phyloP scores from a whole-genome alignment of 768 basidiomycete species.

The Psilocybe cyanescens region DNA sequence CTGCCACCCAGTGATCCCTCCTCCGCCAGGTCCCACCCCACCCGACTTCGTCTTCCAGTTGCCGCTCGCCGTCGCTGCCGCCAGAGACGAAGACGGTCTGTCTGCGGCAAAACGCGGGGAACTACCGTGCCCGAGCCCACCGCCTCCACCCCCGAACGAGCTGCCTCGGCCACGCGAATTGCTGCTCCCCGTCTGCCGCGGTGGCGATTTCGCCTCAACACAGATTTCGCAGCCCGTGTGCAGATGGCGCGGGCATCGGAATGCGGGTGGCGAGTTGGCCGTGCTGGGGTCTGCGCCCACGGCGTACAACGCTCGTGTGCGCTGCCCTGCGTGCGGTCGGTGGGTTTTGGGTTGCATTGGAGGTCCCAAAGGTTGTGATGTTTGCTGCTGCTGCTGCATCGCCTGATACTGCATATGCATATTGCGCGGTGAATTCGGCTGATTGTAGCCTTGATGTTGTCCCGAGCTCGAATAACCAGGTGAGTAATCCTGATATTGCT shows the following conservation, averaged over 20 bases:
- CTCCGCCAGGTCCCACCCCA: slow-evolving; percentile 39
- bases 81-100: background rate
- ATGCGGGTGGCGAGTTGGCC: slow-evolving; percentile 62
- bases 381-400: slow-evolving; percentile 13
- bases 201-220: slow-evolving; percentile 57
- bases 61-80: background rate
- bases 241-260: slow-evolving; percentile 75
- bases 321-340: slow-evolving; percentile 31
- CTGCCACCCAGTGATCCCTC: slow-evolving; percentile 73
- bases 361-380: slow-evolving; percentile 7
- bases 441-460: slow-evolving; percentile 15
- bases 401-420: slow-evolving; percentile 19
- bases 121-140: background rate
- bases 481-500: slow-evolving; percentile 19
- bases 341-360: slow-evolving; percentile 13
- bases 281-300: slow-evolving; percentile 65
- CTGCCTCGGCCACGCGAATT: slow-evolving; percentile 23
- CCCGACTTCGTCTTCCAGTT: slow-evolving; percentile 38
- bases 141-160: slow-evolving; percentile 15
- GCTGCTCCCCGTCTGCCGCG: slow-evolving; percentile 29
- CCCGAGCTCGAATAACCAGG: slow-evolving; percentile 15
- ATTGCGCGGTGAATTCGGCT: slow-evolving; percentile 1
- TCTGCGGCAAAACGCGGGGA: background rate
- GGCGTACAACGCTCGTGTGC: slow-evolving; percentile 55
- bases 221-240: slow-evolving; percentile 79